Conservation (phyloP, 2,329 filamentous ascomycete species). For the Claviceps capensis region DNA sequence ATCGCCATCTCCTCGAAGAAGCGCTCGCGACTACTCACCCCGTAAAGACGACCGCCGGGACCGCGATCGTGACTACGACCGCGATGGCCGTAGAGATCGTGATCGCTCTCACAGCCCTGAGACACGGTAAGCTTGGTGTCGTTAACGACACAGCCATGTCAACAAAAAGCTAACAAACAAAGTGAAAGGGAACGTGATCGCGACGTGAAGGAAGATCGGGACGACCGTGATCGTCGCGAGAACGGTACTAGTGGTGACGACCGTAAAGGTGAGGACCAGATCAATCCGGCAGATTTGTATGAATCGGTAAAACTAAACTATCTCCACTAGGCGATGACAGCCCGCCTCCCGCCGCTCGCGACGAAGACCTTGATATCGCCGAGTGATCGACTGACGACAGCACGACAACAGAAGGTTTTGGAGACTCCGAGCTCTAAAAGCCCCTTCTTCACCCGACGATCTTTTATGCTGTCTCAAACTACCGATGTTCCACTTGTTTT, state of each 20-base stretch:
- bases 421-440: constrained; percentile 3
- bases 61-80: constrained; percentile 65
- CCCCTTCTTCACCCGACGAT: constrained; percentile 8
- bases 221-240: constrained; percentile 62
- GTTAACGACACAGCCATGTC: not conserved
- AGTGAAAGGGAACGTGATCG: constrained; percentile 37
- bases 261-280: constrained; percentile 56
- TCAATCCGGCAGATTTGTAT: not conserved
- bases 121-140: constrained; percentile 30
- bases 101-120: constrained; percentile 65
- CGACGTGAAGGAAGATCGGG: constrained; percentile 50
- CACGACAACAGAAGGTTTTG: not conserved
- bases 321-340: constrained; percentile 38
- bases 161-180: constrained; percentile 14
- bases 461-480: constrained; percentile 4
- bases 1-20: constrained; percentile 65
- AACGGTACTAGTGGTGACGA: constrained; percentile 75
- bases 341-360: constrained; percentile 57
- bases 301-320: not conserved
- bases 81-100: constrained; percentile 60
- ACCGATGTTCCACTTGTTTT: not conserved
- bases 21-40: constrained; percentile 69
- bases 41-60: constrained; percentile 79
- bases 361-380: constrained; percentile 92
- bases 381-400: constrained; percentile 37